A percentile compares a stretch with the other conserved stretches of the same genome.
Evolutionary conservation across 2,329 filamentous ascomycete species (phyloP).

Genomic region (Sphaerulina vaccinii): DNA sequence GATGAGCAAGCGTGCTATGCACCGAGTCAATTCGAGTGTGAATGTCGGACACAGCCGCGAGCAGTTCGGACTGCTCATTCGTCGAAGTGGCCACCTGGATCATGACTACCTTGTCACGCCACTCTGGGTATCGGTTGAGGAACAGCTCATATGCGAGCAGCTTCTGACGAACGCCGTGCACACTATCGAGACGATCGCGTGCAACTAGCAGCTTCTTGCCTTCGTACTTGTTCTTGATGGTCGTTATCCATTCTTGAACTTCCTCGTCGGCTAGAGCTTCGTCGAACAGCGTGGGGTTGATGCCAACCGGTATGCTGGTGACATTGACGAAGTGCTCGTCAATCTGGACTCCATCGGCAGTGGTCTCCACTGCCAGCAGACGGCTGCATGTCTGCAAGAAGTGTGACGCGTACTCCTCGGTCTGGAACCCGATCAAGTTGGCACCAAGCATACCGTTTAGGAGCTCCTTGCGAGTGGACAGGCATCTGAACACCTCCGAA

Average conservation of each 20-base stretch:
- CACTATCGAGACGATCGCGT: constrained; percentile 88
- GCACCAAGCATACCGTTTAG: constrained; percentile 91
- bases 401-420: constrained; percentile 86
- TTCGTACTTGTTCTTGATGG: constrained; percentile 78
- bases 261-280: constrained; percentile 61
- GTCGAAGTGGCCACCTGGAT: constrained; percentile 93
- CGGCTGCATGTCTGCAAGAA: constrained; percentile 95
- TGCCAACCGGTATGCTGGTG: constrained; percentile 80
- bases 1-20: constrained; percentile 86
- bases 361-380: constrained; percentile 84
- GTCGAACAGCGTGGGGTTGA: constrained; percentile 73
- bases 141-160: constrained; percentile 89
- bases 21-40: constrained; percentile 90
- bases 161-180: constrained; percentile 91
- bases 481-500: constrained; percentile 90
- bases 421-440: constrained; percentile 91
- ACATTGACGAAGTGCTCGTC: constrained; percentile 94
- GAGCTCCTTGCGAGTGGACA: constrained; percentile 81
- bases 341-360: constrained; percentile 80
- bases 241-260: constrained; percentile 74
- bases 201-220: constrained; percentile 90
- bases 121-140: constrained; percentile 88
- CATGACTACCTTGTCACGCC: constrained; percentile 80
- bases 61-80: constrained; percentile 81
- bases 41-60: constrained; percentile 87